A percentile compares a stretch with the other conserved stretches of the same genome.
These are phyloP conservation scores for Botrytis tulipae DNA, from an alignment of 2,329 filamentous ascomycete species.

Conservation along the genomic window DNA sequence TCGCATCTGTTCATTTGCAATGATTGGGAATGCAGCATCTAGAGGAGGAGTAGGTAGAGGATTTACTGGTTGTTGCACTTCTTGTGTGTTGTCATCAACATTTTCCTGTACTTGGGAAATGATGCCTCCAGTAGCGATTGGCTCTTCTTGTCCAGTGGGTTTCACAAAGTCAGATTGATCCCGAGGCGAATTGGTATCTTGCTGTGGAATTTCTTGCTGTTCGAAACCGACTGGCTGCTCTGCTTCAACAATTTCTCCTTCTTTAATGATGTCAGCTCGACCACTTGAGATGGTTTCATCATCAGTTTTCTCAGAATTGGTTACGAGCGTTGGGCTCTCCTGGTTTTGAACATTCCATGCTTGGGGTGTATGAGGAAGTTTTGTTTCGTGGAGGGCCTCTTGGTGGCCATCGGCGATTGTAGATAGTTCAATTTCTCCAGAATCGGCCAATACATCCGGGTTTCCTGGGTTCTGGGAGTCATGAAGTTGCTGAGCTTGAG, in stretches of 20 bases:
- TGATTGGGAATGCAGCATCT: background rate
- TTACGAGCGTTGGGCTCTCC: fast-evolving
- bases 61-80: background rate
- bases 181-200: background rate
- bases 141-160: background rate
- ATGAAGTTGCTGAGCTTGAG: background rate
- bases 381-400: background rate
- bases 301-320: background rate
- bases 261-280: background rate
- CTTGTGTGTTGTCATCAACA: background rate
- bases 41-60: background rate
- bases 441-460: fast-evolving
- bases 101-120: background rate
- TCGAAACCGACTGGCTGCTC: background rate
- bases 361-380: background rate
- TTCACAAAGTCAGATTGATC: background rate
- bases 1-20: background rate
- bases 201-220: background rate
- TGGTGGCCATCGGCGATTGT: background rate
- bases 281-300: background rate
- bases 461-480: too few species aligned
- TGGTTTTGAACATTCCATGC: background rate
- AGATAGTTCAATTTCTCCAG: fast-evolving
- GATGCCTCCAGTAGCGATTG: background rate
- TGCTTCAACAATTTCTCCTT: background rate